Evolutionary conservation across 176 grass and related monocot genomes (phyloP).

Genomic region (Areca catechu): DNA sequence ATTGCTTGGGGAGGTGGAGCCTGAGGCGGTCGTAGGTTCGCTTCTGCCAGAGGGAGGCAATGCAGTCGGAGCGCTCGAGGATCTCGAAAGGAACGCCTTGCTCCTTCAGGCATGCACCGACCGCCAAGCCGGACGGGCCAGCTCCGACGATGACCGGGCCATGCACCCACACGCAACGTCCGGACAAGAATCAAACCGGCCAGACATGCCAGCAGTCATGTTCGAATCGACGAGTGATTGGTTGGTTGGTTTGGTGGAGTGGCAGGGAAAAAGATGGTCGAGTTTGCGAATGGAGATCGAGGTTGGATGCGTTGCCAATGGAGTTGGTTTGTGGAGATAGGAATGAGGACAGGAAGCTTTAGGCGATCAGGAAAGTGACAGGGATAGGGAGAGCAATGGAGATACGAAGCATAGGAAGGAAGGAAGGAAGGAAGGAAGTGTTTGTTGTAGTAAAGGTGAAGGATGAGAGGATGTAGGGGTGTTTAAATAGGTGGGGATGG

Average conservation of each 20-base stretch:
- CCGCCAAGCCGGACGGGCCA: slow-evolving; percentile 53
- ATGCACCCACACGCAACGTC: slow-evolving; percentile 41
- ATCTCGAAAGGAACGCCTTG: slow-evolving; percentile 59
- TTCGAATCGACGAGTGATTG: not conserved
- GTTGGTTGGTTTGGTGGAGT: not conserved
- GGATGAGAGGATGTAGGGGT: slow-evolving; percentile 16
- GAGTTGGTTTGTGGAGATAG: slow-evolving; percentile 16
- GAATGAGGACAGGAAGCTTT: too few relatives aligned
- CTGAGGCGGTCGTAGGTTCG: slow-evolving; percentile 80
- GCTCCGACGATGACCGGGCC: slow-evolving; percentile 82
- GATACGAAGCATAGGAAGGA: too few relatives aligned
- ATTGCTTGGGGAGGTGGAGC: slow-evolving; percentile 81
- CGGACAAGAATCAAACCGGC: slow-evolving; percentile 41
- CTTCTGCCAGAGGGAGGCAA: slow-evolving; percentile 67
- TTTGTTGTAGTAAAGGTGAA: not conserved
- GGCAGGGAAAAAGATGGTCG: too few relatives aligned
- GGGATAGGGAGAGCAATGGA: too few relatives aligned
- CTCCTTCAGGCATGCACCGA: slow-evolving; percentile 53
- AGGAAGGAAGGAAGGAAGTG: too few relatives aligned
- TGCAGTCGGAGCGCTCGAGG: slow-evolving; percentile 59
- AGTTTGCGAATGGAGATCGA: too few relatives aligned
- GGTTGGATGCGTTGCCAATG: not conserved
- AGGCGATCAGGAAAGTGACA: too few relatives aligned
- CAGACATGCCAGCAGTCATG: slow-evolving; percentile 34
- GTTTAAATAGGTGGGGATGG: slow-evolving; percentile 43